Conservation (phyloP, 805 yeast species). For the Candida sphagnicola region DNA sequence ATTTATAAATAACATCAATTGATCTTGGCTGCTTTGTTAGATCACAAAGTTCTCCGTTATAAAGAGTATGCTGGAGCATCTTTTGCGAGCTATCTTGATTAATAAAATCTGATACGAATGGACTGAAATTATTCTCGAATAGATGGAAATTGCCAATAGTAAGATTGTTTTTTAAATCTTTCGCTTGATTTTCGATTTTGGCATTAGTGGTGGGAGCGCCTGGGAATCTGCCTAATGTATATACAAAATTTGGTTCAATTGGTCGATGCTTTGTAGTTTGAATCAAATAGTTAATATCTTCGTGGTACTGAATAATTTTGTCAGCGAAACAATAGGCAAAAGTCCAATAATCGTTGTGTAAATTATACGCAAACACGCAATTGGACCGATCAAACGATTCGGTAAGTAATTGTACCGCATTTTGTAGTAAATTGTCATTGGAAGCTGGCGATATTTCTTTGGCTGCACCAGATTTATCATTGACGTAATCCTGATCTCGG, state of each 20-base stretch:
- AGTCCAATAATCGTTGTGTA: slow-evolving; percentile 49
- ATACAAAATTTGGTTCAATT: slow-evolving; percentile 27
- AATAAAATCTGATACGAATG: slow-evolving; percentile 15
- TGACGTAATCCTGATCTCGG: neutral
- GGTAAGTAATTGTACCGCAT: slow-evolving; percentile 14
- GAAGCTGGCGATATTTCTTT: slow-evolving; percentile 2
- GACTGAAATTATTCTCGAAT: slow-evolving; percentile 24
- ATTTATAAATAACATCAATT: slow-evolving; percentile 53
- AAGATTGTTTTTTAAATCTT: slow-evolving; percentile 12
- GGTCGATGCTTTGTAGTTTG: slow-evolving; percentile 27
- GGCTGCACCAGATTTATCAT: slow-evolving; percentile 1
- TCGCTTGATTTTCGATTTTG: slow-evolving; percentile 18
- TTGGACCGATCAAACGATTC: slow-evolving; percentile 14
- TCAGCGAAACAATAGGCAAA: slow-evolving; percentile 48
- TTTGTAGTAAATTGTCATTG: slow-evolving; percentile 11
- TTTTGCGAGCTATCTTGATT: slow-evolving; percentile 16
- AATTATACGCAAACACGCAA: slow-evolving; percentile 22
- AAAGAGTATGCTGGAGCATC: slow-evolving; percentile 33
- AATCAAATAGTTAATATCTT: slow-evolving; percentile 18
- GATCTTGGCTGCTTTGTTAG: slow-evolving; percentile 49
- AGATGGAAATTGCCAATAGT: slow-evolving; percentile 22
- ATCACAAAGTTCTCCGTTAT: slow-evolving; percentile 57
- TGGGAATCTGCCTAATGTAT: slow-evolving; percentile 33
- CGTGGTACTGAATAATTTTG: slow-evolving; percentile 48
- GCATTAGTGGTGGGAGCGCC: slow-evolving; percentile 13